Evolutionary conservation across 139 green algal genomes (phyloP), one percentile per base, ranked within the genome.

Genomic region (Chlorella sorokiniana): DNA sequence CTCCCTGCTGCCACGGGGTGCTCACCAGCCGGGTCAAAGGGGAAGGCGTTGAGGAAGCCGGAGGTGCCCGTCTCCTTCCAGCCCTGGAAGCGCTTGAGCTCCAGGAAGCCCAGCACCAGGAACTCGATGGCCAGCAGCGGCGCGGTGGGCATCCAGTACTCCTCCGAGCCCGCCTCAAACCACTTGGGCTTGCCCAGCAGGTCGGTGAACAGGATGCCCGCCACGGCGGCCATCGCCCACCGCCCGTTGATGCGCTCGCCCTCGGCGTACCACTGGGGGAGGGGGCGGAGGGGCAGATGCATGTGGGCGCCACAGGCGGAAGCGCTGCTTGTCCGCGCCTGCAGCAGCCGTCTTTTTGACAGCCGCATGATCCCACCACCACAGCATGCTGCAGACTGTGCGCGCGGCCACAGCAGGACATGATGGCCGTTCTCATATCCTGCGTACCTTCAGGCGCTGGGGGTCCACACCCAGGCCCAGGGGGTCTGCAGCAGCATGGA

Each of bases 221-320:
- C 85, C 29, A 94, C 90, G n/a, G 92, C 95, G 62, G 89, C 86
- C 95, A 98, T 98, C 44, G 94, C 94, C 93, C 91, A 97, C 63
- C 95, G 89, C 78, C 90, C 95, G 80, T 98, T 98, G 86, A 85
- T 95, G 85, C 93, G 91, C 90, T 98, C 95, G 42, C 83, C 95
- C 90, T 97, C 94, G 33, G 77, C 83, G 54, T 92, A 96, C 92
- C 93, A 88, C 61, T 79, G 63, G 35, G 18, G 42, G 44, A 0
- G 52, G 51, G 7, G 51, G 38, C 11, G 11, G 48, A 69, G 25
- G 20, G 11, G 18, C n/a, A 27, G 33, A 4, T 4, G 25, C 3
- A 3, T 7, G 25, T 42, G 33, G 56, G 16, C 54, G 0, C 11
- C 3, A 18, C 22, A 63, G 11, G 64, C 70, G 56, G 35, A 35